These are phyloP conservation scores for Zalaria obscura DNA, from an alignment of 2,329 filamentous ascomycete species.

Conservation along the genomic window DNA sequence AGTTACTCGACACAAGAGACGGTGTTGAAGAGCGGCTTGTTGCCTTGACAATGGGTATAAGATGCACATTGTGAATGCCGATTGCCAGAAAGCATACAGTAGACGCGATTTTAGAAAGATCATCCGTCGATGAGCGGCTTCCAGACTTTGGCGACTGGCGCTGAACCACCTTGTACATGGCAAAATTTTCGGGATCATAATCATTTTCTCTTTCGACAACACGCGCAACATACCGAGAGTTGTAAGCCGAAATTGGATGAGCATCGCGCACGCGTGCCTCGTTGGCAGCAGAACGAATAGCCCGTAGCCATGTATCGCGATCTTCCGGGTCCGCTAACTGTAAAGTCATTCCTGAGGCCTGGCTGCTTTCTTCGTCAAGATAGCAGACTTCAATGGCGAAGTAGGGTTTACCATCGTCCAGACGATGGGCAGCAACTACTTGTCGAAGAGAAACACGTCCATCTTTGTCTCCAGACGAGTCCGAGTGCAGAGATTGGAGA, in stretches of 20 bases:
- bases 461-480: constrained; percentile 38
- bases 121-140: constrained; percentile 47
- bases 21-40: constrained; percentile 38
- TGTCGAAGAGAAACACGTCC: constrained; percentile 48
- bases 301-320: constrained; percentile 49
- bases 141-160: constrained; percentile 41
- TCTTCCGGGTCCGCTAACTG: constrained; percentile 52
- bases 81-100: constrained; percentile 55
- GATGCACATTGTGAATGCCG: constrained; percentile 54
- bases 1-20: constrained; percentile 22
- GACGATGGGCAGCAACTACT: constrained; percentile 51
- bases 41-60: constrained; percentile 49
- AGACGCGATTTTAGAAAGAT: constrained; percentile 49
- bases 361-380: constrained; percentile 49
- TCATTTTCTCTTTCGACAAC: constrained; percentile 52
- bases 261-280: constrained; percentile 38
- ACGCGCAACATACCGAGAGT: constrained; percentile 47
- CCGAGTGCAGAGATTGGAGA: constrained; percentile 36
- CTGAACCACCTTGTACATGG: constrained; percentile 55
- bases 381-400: constrained; percentile 55
- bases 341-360: constrained; percentile 47
- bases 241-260: constrained; percentile 40
- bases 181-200: constrained; percentile 53
- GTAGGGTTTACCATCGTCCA: constrained; percentile 53
- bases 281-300: constrained; percentile 45